Base-by-base conservation (phyloP, 1,284 basidiomycete genomes). In the Trichosporon inkin region DNA sequence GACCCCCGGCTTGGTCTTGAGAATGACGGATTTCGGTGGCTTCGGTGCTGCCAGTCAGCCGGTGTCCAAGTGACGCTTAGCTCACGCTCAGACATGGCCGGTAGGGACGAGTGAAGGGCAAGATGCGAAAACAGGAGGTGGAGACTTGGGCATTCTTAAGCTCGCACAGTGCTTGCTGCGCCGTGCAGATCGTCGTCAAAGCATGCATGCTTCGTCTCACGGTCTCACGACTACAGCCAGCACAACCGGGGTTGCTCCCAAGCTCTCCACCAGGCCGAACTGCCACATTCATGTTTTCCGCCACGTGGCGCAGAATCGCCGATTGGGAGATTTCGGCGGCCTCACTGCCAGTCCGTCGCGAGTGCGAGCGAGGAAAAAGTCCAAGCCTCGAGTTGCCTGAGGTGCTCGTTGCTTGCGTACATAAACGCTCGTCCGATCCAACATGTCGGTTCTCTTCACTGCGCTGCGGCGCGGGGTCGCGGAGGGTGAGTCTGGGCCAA, bases 401-500 rank as follows among this genome's bases (percentile, higher is more conserved):
- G 36, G 36, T 38, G 11, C 13, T 38, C 36, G 4, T 44, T 24
- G 17, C 10, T 5, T 13, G 40, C 40, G 28, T 49, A 49, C 44
- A 32, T 49, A 49, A 49, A 49, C 24, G 16, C 24, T 20, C 24
- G 4, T 13, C 19, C 40, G n/a, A 6, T 32, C 28, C 44, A 47
- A 47, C 44, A 49, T 49, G 44, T 49, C 44, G 24, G 44, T 49
- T 10, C 44, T 49, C 22, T 49, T 49, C 24, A 49, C 28, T 49
- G 44, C 44, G 44, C 44, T 49, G 44, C 44, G 44, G 44, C 44
- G 44, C 44, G 44, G 44, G 24, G 44, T 24, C 7, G 44, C 28
- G 22, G 44, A 49, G 44, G 44, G 44, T 49, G 44, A 49, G 44
- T 49, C 44, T 17, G 16, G 6, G 3, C 36, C 13, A 38, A 10